Evolutionary conservation across 495 filamentous ascomycete species (phyloP).

Genomic region (Hyaloscypha finlandica): DNA sequence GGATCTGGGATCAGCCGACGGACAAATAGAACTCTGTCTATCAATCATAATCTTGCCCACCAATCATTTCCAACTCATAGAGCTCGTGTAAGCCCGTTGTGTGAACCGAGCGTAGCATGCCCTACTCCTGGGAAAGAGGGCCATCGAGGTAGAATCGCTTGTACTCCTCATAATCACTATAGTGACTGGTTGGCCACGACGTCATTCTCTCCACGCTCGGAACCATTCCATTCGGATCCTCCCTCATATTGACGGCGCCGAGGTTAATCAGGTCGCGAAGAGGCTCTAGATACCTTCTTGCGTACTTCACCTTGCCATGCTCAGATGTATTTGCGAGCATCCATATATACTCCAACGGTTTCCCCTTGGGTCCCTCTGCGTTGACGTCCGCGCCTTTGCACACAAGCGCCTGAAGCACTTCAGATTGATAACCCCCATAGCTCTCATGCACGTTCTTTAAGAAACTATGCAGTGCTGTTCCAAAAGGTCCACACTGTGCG

Average conservation of each 20-base stretch:
- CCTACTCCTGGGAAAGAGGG: constrained; percentile 1
- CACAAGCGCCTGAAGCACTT: neutral
- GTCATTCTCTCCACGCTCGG: neutral
- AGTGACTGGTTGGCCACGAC: neutral
- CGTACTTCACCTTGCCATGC: neutral
- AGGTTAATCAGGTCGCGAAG: neutral
- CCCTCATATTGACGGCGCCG: constrained; percentile 1
- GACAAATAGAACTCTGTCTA: constrained; percentile 1
- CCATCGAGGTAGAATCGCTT: constrained; percentile 1
- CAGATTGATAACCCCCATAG: neutral
- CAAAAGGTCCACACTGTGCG: neutral
- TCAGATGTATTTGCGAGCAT: constrained; percentile 1
- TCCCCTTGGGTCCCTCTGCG: constrained; percentile 1
- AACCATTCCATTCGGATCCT: constrained; percentile 1
- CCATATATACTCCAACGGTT: constrained; percentile 1
- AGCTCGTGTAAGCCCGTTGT: neutral
- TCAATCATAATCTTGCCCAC: neutral
- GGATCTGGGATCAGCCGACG: constrained; percentile 7
- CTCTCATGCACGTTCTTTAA: neutral
- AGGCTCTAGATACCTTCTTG: neutral
- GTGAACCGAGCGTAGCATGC: neutral
- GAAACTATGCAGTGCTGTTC: constrained; percentile 2
- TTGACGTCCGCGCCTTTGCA: constrained; percentile 2
- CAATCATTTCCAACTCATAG: constrained; percentile 1
- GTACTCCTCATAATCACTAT: constrained; percentile 2